Conservation (phyloP, 2,329 filamentous ascomycete species). For the Calcarisporium arbuscula region DNA sequence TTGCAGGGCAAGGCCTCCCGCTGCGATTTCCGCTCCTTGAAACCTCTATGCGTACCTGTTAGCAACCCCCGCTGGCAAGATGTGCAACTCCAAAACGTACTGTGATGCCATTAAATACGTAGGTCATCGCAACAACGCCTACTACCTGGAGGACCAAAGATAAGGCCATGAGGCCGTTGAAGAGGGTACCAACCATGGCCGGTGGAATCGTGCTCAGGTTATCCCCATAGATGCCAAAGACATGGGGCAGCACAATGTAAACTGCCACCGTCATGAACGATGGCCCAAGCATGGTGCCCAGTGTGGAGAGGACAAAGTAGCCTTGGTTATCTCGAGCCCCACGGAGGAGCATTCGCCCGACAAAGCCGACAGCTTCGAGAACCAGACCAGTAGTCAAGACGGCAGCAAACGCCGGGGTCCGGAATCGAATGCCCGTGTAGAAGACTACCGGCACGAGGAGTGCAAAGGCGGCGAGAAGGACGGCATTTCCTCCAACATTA, state of each 20-base stretch:
- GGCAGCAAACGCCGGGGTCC: conserved; percentile 33
- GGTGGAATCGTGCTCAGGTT: conserved; percentile 30
- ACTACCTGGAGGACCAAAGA: conserved; percentile 30
- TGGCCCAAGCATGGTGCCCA: conserved; percentile 42
- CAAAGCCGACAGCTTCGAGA: conserved; percentile 40
- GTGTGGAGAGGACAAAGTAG: conserved; percentile 37
- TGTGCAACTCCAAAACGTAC: conserved; percentile 22
- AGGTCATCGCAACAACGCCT: conserved; percentile 33
- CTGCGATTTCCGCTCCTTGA: conserved; percentile 31
- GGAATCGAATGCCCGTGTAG: conserved; percentile 31
- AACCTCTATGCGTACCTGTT: conserved; percentile 19
- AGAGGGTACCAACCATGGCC: conserved; percentile 26
- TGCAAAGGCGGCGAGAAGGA: conserved; percentile 33
- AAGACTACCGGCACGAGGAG: conserved; percentile 31
- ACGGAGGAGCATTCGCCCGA: conserved; percentile 37
- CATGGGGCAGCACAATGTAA: conserved; percentile 38
- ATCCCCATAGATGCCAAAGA: conserved; percentile 41
- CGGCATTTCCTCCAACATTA: conserved; percentile 31
- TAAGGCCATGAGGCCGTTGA: conserved; percentile 27
- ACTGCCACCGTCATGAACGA: conserved; percentile 38
- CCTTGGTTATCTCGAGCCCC: conserved; percentile 23
- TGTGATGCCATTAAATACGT: conserved; percentile 22
- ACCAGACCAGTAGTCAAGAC: conserved; percentile 33
- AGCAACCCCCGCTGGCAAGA: conserved; percentile 4
- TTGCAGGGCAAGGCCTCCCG: conserved; percentile 40